phyloP scores from a whole-genome alignment of 1,284 basidiomycete species.

The Microbotryum silenes-acaulis region DNA sequence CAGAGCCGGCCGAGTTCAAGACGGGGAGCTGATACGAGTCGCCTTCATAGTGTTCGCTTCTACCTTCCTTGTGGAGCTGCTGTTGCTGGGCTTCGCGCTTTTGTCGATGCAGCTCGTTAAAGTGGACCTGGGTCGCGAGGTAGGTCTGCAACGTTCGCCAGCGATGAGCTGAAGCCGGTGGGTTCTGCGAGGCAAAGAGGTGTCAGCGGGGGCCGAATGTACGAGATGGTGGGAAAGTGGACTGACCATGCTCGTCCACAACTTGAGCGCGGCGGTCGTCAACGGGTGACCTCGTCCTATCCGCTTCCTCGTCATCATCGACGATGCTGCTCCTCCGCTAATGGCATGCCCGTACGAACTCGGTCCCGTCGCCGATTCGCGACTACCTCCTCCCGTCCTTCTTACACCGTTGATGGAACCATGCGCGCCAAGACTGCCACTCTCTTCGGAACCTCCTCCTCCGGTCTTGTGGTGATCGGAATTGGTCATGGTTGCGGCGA shows the following conservation, averaged over 20 bases:
- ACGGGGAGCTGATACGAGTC: no score
- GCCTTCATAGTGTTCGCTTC: no score
- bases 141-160: slow-evolving; percentile 48
- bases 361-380: background rate
- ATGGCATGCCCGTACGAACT: no score
- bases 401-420: no score
- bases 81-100: slow-evolving; percentile 23
- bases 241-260: slow-evolving; percentile 77
- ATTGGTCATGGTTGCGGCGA: background rate
- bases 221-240: no score
- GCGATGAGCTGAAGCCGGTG: slow-evolving; percentile 47
- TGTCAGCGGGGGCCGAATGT: background rate
- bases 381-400: slow-evolving; percentile 17
- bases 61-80: no score
- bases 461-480: background rate
- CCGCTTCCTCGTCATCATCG: slow-evolving; percentile 38
- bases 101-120: slow-evolving; percentile 43
- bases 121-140: slow-evolving; percentile 46
- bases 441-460: background rate
- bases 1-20: no score
- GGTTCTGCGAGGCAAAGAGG: slow-evolving; percentile 41
- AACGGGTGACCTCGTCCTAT: slow-evolving; percentile 41
- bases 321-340: no score
- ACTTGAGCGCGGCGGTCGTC: slow-evolving; percentile 53
- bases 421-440: background rate